A percentile compares a stretch with the other conserved stretches of the same genome.
Conservation (phyloP, 2,329 filamentous ascomycete genomes). For the Fusarium chaquense region DNA sequence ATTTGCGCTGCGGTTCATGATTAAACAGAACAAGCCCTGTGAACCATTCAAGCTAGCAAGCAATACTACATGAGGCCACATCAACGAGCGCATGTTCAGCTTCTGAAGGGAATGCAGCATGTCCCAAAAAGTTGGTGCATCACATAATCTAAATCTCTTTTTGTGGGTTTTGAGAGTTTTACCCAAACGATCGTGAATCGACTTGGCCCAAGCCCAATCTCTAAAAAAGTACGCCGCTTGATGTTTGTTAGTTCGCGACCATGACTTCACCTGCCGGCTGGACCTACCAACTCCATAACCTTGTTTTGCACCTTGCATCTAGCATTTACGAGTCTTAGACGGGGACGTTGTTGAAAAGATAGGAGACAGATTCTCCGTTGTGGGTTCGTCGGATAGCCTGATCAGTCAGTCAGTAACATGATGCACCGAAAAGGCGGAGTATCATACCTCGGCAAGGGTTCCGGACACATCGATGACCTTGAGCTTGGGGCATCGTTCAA, state of each 20-base stretch:
- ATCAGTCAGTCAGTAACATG: slow-evolving; percentile 18
- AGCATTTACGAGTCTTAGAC: slow-evolving; percentile 50
- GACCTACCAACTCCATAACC: slow-evolving; percentile 47
- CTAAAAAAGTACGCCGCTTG: slow-evolving; percentile 43
- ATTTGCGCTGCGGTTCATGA: slow-evolving; percentile 3
- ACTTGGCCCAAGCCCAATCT: slow-evolving; percentile 36
- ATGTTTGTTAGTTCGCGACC: slow-evolving; percentile 28
- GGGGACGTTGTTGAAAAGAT: slow-evolving; percentile 76
- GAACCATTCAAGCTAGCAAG: slow-evolving; percentile 11
- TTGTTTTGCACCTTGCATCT: slow-evolving; percentile 24
- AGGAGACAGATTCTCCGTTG: slow-evolving; percentile 74
- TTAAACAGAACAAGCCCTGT: slow-evolving; percentile 10
- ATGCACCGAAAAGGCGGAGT: not conserved
- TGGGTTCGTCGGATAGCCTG: slow-evolving; percentile 76
- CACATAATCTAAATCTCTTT: slow-evolving; percentile 26
- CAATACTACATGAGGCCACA: slow-evolving; percentile 8
- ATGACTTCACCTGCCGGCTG: slow-evolving; percentile 1
- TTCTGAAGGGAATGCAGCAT: slow-evolving; percentile 9
- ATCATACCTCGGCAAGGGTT: slow-evolving; percentile 73
- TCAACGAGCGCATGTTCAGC: slow-evolving; percentile 1
- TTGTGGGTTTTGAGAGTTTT: slow-evolving; percentile 35
- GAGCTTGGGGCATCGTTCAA: slow-evolving; percentile 80
- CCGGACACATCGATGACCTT: slow-evolving; percentile 93
- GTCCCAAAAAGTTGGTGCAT: slow-evolving; percentile 14
- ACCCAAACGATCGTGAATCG: slow-evolving; percentile 27